Conservation (phyloP, 1,284 basidiomycete genomes). For the Cutaneotrichosporon daszewskae region DNA sequence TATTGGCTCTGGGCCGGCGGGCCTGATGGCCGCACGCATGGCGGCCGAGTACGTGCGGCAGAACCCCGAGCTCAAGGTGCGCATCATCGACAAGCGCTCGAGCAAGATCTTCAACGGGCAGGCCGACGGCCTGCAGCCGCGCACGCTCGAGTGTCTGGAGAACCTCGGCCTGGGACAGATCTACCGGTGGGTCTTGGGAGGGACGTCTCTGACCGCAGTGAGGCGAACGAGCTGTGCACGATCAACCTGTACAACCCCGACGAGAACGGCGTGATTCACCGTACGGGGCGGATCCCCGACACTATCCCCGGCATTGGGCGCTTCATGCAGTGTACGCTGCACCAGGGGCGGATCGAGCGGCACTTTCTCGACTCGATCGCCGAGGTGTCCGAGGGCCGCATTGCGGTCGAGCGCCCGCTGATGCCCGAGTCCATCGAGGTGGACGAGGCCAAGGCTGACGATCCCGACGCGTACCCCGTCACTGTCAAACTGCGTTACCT, state of each 20-base stretch:
- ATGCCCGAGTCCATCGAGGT: conserved; percentile 12
- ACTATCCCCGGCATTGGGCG: conserved; percentile 11
- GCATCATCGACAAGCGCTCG: conserved; percentile 16
- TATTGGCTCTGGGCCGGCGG: conserved; percentile 15
- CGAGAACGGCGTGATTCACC: conserved; percentile 8
- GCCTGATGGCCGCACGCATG: conserved; percentile 11
- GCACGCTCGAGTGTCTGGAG: conserved; percentile 8
- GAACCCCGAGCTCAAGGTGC: conserved; percentile 13
- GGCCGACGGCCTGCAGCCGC: conserved; percentile 12
- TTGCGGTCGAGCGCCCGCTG: conserved; percentile 14
- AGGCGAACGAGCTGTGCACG: conserved; percentile 8
- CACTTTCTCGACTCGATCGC: conserved; percentile 13
- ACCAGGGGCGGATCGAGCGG: conserved; percentile 17
- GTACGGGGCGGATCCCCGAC: conserved; percentile 15
- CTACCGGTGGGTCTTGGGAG: conserved; percentile 1
- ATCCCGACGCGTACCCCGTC: conserved; percentile 14
- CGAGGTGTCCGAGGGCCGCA: conserved; percentile 7
- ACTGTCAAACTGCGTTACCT: conserved; percentile 11
- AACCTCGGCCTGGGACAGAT: conserved; percentile 11
- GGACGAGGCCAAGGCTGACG: conserved; percentile 8
- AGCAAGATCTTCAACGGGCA: conserved; percentile 13
- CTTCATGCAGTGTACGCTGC: conserved; percentile 8
- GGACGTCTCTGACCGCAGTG: conserved; percentile 1
- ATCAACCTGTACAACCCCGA: conserved; percentile 14
- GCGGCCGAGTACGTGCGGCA: conserved; percentile 5